Conservation (phyloP, 148 eudicot species). For the Camellia sinensis region DNA sequence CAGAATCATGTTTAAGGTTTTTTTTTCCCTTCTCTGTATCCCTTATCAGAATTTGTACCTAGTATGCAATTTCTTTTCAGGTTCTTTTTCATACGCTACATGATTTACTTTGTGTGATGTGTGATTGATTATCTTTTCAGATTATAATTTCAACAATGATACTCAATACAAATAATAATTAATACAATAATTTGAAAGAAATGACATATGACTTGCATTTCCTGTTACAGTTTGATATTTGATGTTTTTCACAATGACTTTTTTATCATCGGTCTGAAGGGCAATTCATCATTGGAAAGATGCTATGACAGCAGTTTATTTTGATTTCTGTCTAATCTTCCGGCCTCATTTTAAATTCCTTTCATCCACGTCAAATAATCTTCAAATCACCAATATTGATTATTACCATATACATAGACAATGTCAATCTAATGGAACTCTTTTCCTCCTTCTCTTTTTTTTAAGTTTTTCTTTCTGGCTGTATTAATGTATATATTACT, state of each 20-base stretch:
- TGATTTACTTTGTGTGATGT: not conserved
- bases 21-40: conserved; percentile 4
- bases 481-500: not conserved
- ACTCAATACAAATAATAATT: too few species aligned
- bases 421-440: not conserved
- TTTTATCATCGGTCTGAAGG: not conserved
- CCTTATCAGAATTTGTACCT: not conserved
- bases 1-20: conserved; percentile 79
- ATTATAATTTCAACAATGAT: not conserved
- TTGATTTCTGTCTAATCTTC: not conserved
- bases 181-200: too few species aligned
- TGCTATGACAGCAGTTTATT: not conserved
- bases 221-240: not conserved
- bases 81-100: not conserved
- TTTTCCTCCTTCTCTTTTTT: too few species aligned
- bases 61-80: not conserved
- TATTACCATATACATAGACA: not conserved
- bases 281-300: not conserved
- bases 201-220: not conserved
- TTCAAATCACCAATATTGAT: not conserved
- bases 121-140: not conserved
- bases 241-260: not conserved
- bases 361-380: not conserved
- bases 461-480: not conserved
- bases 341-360: not conserved